A percentile compares a stretch with the other conserved stretches of the same genome.
These are phyloP conservation scores for Teunomyces atbi DNA, from an alignment of 805 yeast species.

Conservation along the genomic window DNA sequence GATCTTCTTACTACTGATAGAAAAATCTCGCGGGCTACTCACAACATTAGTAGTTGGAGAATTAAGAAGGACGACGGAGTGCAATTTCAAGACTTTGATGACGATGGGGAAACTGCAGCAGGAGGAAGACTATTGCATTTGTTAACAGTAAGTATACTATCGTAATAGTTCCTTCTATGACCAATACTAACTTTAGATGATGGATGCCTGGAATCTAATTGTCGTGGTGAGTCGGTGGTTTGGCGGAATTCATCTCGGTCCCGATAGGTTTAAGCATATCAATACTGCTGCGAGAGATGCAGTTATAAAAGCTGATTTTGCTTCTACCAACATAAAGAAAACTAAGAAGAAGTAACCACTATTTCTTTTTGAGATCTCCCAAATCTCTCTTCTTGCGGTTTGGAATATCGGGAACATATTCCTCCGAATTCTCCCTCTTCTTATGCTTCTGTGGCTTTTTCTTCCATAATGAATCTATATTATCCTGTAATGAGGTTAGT, in stretches of 20 bases:
- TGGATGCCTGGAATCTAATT: constrained; percentile 81
- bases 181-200: constrained; percentile 41
- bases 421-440: constrained; percentile 9
- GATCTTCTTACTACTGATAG: constrained; percentile 58
- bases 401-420: constrained; percentile 13
- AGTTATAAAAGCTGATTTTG: constrained; percentile 60
- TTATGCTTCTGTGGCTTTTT: constrained; percentile 9
- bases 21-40: constrained; percentile 65
- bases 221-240: constrained; percentile 91
- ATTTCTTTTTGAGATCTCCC: not conserved
- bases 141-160: constrained; percentile 47
- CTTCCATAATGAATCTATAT: constrained; percentile 10
- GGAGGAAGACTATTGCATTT: constrained; percentile 84
- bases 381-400: constrained; percentile 11
- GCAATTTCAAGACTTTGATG: constrained; percentile 82
- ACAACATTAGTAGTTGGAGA: constrained; percentile 87
- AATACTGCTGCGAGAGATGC: constrained; percentile 88
- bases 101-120: constrained; percentile 97
- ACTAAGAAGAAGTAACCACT: constrained; percentile 25
- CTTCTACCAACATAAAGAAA: constrained; percentile 16
- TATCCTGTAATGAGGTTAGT: not conserved
- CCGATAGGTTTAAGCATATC: constrained; percentile 92
- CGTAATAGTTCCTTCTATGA: not conserved
- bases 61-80: constrained; percentile 57
- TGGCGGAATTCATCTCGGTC: constrained; percentile 89